Percentiles rank a stretch among this genome's conserved stretches.
phyloP scores from a whole-genome alignment of 768 basidiomycete species.

The Albatrellus ellisii region DNA sequence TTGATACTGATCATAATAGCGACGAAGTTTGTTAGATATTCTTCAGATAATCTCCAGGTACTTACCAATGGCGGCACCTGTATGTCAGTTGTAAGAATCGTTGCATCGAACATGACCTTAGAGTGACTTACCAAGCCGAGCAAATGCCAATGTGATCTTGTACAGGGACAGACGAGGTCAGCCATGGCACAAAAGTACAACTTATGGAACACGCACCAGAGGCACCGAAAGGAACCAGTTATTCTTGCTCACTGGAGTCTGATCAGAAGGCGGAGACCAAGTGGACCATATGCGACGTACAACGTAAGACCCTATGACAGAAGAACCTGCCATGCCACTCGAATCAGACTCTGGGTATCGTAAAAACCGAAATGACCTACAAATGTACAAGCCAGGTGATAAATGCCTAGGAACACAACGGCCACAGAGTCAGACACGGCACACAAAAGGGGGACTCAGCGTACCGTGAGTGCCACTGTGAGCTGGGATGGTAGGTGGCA shows the following conservation, averaged over 20 bases:
- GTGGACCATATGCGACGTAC: slow-evolving; percentile 2
- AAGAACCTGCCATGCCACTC: slow-evolving; percentile 8
- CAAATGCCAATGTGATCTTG: slow-evolving; percentile 3
- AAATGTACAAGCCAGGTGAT: slow-evolving; percentile 9
- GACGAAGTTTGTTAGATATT: not conserved
- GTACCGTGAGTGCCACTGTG: slow-evolving; percentile 11
- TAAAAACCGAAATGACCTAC: slow-evolving; percentile 2
- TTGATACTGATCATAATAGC: slow-evolving; percentile 3
- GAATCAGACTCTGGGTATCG: not conserved
- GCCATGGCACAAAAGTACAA: too few relatives aligned
- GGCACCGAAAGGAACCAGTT: slow-evolving; percentile 10
- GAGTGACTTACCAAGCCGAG: slow-evolving; percentile 9
- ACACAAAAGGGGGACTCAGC: not conserved
- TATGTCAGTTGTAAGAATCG: not conserved
- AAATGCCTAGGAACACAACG: not conserved
- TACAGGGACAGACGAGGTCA: not conserved
- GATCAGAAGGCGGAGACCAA: not conserved
- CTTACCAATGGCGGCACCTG: slow-evolving; percentile 10
- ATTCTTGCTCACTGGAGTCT: slow-evolving; percentile 10
- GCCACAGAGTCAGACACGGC: too few relatives aligned
- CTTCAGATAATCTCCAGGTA: not conserved
- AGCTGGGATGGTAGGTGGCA: too few relatives aligned
- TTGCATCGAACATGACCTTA: not conserved
- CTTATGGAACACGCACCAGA: slow-evolving; percentile 2
- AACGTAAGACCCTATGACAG: slow-evolving; percentile 4